phyloP scores from a whole-genome alignment of 2,329 filamentous ascomycete species.

The Hypoxylon sp. region DNA sequence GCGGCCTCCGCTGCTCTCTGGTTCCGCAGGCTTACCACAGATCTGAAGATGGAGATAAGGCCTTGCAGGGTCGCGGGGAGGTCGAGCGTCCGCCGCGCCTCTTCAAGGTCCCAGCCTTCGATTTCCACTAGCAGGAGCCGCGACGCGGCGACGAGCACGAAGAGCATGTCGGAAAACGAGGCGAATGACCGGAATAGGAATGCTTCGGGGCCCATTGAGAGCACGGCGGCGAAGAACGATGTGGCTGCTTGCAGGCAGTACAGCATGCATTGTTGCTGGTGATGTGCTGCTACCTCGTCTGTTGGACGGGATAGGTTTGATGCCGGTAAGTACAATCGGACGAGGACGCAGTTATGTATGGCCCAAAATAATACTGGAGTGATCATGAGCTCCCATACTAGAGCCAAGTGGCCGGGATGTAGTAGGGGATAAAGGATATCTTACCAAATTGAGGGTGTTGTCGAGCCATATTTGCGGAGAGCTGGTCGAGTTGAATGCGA shows the following conservation, averaged over 20 bases:
- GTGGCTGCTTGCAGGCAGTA: slow-evolving; percentile 54
- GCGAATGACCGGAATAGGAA: slow-evolving; percentile 46
- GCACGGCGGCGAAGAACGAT: slow-evolving; percentile 52
- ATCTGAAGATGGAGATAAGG: slow-evolving; percentile 28
- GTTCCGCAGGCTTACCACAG: slow-evolving; percentile 28
- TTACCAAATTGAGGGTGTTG: slow-evolving; percentile 48
- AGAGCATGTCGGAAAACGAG: slow-evolving; percentile 45
- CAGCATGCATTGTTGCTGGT: slow-evolving; percentile 51
- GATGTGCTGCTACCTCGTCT: slow-evolving; percentile 27
- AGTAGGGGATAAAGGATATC: background rate
- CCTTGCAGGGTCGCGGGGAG: slow-evolving; percentile 41
- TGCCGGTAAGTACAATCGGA: slow-evolving; percentile 57
- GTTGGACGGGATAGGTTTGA: slow-evolving; percentile 49
- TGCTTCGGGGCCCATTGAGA: slow-evolving; percentile 48
- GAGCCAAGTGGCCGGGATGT: no score
- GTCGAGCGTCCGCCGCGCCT: slow-evolving; percentile 45
- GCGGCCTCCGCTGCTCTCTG: slow-evolving; percentile 42
- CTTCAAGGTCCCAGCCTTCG: slow-evolving; percentile 47
- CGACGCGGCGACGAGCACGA: slow-evolving; percentile 48
- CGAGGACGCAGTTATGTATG: slow-evolving; percentile 54
- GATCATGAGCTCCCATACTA: slow-evolving; percentile 25
- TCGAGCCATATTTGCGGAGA: slow-evolving; percentile 51
- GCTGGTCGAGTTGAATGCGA: slow-evolving; percentile 51
- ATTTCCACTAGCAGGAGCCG: slow-evolving; percentile 49
- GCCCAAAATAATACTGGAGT: slow-evolving; percentile 49